Base-by-base conservation (phyloP, 169 alveolate genomes). In the Plasmodium berghei region DNA sequence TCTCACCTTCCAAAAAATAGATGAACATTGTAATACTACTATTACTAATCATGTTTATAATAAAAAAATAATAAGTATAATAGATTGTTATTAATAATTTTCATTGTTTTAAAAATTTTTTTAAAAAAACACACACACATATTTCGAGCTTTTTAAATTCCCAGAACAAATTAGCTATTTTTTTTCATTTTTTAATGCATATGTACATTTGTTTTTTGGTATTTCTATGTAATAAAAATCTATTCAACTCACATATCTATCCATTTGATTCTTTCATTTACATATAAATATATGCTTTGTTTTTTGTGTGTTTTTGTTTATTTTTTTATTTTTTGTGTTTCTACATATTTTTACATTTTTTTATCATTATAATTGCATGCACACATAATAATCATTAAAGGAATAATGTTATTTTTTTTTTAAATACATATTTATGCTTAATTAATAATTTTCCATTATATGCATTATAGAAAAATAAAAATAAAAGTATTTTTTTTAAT, bases 231-330 rank as follows among this genome's bases (percentile, higher is more conserved):
- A 34, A 34, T 34, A 34, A 34, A 34, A 34, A 34, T 34, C 12
- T 16, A 56, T 58, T 55, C 12, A 34, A 22, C 22, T 54, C 55
- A 16, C 42, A 45, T 28, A 12, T 73, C 45, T 73, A 56, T 58
- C 28, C 69, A 71, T 34, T 52, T 18, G 66, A 52, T 58, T 58
- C 20, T n/a, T 58, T n/a, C 26, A 58, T 48, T 49, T 71, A 28
- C 34, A 71, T 70, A 28, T 70, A 62, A 8, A 56, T 70, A 10
- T 72, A 52, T 40, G 26, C 18, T 73, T 55, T 73, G 45, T 56
- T 59, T 58, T 73, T 42, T 73, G 61, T 48, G 40, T 73, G 59
- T 73, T 73, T 73, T 73, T 73, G 71, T 73, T 73, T 52, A 48
- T 62, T 69, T 45, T 55, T 73, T 16, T 18, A 9, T 20, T 73